phyloP scores from a whole-genome alignment of 305 asterid genomes.

The Andrographis paniculata region DNA sequence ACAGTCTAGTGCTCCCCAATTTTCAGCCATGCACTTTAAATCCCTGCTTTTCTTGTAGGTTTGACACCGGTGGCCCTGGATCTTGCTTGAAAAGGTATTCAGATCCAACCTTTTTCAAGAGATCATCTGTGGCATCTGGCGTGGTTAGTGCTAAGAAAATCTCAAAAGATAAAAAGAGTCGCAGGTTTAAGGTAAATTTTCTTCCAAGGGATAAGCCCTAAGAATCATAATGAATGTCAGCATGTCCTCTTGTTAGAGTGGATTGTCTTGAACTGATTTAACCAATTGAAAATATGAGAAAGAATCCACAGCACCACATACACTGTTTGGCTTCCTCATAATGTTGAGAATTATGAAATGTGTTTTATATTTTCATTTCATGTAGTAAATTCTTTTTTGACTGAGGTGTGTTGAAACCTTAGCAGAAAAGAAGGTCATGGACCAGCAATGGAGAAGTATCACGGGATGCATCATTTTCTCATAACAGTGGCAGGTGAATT shows the following conservation, averaged over 20 bases:
- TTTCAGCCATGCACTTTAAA: slow-evolving; percentile 14
- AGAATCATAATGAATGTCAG: slow-evolving; percentile 2
- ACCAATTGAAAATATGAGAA: not conserved
- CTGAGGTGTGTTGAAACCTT: slow-evolving; percentile 27
- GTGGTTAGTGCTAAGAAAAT: slow-evolving; percentile 41
- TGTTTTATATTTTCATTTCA: not conserved
- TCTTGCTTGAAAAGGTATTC: slow-evolving; percentile 95
- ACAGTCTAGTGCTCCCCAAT: slow-evolving; percentile 10
- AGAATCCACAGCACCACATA: not conserved
- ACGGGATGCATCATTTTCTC: slow-evolving; percentile 53
- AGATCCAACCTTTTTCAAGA: slow-evolving; percentile 77
- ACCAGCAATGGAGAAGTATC: slow-evolving; percentile 49
- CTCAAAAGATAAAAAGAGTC: slow-evolving; percentile 50
- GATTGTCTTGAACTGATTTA: not conserved
- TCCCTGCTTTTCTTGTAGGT: slow-evolving; percentile 41
- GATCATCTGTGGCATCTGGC: slow-evolving; percentile 54
- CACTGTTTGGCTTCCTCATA: too few relatives aligned
- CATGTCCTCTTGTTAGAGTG: not conserved
- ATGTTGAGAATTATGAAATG: too few relatives aligned
- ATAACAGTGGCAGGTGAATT: slow-evolving; percentile 56
- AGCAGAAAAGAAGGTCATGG: slow-evolving; percentile 74
- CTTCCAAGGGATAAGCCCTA: not conserved
- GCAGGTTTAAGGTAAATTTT: slow-evolving; percentile 61
- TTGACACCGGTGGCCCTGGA: slow-evolving; percentile 86
- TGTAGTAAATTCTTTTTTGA: slow-evolving; percentile 1